Conservation (phyloP, 2,329 filamentous ascomycete species). For the Fusarium sp. region DNA sequence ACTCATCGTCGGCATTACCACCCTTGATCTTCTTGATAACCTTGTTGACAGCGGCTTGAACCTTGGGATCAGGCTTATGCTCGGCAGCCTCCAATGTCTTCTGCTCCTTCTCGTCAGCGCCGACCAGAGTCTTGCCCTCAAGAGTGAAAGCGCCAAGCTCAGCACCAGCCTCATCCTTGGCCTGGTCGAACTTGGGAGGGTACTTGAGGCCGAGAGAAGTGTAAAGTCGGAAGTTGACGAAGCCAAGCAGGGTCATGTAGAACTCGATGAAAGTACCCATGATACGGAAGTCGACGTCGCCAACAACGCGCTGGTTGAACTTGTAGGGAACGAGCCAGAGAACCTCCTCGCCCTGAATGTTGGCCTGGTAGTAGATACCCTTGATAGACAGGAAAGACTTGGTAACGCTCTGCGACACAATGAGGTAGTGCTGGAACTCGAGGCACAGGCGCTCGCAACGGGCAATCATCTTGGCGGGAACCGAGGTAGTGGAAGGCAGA, state of each 20-base stretch:
- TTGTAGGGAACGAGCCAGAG: slow-evolving; percentile 98
- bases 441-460: slow-evolving; percentile 92
- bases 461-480: slow-evolving; percentile 94
- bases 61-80: slow-evolving; percentile 69
- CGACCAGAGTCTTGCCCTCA: slow-evolving; percentile 75
- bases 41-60: slow-evolving; percentile 75
- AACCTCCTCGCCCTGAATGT: slow-evolving; percentile 95
- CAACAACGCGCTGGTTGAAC: slow-evolving; percentile 94
- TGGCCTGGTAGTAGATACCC: slow-evolving; percentile 99
- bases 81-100: slow-evolving; percentile 60
- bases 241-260: slow-evolving; percentile 95
- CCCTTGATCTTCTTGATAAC: slow-evolving; percentile 75
- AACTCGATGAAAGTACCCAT: slow-evolving; percentile 99
- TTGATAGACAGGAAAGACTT: slow-evolving; percentile 99
- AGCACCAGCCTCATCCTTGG: slow-evolving; percentile 87
- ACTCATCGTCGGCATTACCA: slow-evolving; percentile 58
- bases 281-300: slow-evolving; percentile 97
- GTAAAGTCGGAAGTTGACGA: slow-evolving; percentile 96
- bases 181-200: slow-evolving; percentile 90
- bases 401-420: slow-evolving; percentile 87
- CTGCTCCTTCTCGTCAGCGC: slow-evolving; percentile 59
- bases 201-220: slow-evolving; percentile 92
- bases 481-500: slow-evolving; percentile 87
- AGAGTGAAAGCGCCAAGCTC: slow-evolving; percentile 92
- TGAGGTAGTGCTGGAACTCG: slow-evolving; percentile 98